phyloP scores from a whole-genome alignment of 441 rosid species.

The Erysimum pusillum region DNA sequence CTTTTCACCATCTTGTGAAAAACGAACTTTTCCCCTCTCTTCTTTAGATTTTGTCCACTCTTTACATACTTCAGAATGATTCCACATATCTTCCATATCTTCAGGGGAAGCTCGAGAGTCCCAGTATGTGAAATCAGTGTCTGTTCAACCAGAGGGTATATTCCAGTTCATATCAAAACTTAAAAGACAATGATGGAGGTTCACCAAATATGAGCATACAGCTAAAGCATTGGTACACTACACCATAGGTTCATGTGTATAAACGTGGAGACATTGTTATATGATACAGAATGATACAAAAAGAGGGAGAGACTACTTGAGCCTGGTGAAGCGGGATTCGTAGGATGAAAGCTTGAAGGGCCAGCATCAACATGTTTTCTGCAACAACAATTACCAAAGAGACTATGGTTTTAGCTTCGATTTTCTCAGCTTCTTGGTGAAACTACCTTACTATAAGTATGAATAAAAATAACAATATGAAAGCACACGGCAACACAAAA shows the following conservation, averaged over 20 bases:
- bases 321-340: conserved; percentile 46
- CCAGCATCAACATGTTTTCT: conserved; percentile 67
- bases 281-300: conserved; percentile 14
- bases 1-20: conserved; percentile 70
- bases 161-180: conserved; percentile 30
- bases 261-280: conserved; percentile 9
- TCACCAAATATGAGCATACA: conserved; percentile 15
- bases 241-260: background rate
- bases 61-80: conserved; percentile 64
- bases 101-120: conserved; percentile 76
- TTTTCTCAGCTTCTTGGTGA: conserved; percentile 21
- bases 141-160: conserved; percentile 51
- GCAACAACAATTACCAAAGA: conserved; percentile 40
- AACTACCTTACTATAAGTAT: conserved; percentile 2
- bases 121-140: conserved; percentile 60
- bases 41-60: conserved; percentile 88
- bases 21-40: conserved; percentile 74
- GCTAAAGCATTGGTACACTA: conserved; percentile 24
- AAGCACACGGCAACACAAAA: conserved; percentile 11
- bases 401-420: conserved; percentile 11
- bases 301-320: conserved; percentile 52
- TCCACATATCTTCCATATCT: conserved; percentile 93
- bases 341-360: conserved; percentile 50
- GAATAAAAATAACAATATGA: background rate
- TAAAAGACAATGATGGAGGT: background rate